Evolutionary conservation across 768 basidiomycete genomes (phyloP).

Genomic region (Hypholoma fasciculare): DNA sequence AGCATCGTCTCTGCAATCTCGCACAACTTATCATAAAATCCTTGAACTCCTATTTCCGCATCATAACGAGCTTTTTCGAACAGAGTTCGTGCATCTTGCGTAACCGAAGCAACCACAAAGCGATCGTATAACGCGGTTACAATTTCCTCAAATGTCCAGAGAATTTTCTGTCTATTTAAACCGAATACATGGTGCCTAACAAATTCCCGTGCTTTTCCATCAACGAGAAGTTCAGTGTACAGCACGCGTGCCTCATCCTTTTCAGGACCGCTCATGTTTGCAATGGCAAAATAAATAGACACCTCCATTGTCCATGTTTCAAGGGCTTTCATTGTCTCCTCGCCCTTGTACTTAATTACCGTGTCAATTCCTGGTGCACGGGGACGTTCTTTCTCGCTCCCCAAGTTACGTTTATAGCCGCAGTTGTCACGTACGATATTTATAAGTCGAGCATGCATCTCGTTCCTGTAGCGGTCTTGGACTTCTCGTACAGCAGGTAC

Average conservation of each 20-base stretch:
- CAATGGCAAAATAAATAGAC: not conserved
- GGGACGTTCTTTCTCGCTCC: not conserved
- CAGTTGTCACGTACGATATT: too few relatives aligned
- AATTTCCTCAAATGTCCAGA: constrained; percentile 1
- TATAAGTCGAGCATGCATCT: too few relatives aligned
- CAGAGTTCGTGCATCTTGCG: not conserved
- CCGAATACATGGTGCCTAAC: not conserved
- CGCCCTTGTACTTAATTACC: not conserved
- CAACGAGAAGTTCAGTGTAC: not conserved
- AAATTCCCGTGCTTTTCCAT: constrained; percentile 1
- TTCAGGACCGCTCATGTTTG: not conserved
- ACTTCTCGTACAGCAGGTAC: too few relatives aligned
- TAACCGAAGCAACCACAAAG: not conserved
- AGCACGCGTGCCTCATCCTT: not conserved
- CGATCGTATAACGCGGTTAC: not conserved
- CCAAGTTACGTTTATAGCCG: too few relatives aligned
- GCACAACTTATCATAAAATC: not conserved
- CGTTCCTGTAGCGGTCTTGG: too few relatives aligned
- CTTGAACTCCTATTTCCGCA: not conserved
- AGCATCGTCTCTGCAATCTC: too few relatives aligned
- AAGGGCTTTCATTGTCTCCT: not conserved
- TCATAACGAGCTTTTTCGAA: not conserved
- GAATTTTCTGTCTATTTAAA: not conserved
- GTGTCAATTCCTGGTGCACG: not conserved
- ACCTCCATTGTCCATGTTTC: not conserved